Conservation (phyloP, 2,329 filamentous ascomycete species). For the Ophiocordyceps polyrhachis-furcata region DNA sequence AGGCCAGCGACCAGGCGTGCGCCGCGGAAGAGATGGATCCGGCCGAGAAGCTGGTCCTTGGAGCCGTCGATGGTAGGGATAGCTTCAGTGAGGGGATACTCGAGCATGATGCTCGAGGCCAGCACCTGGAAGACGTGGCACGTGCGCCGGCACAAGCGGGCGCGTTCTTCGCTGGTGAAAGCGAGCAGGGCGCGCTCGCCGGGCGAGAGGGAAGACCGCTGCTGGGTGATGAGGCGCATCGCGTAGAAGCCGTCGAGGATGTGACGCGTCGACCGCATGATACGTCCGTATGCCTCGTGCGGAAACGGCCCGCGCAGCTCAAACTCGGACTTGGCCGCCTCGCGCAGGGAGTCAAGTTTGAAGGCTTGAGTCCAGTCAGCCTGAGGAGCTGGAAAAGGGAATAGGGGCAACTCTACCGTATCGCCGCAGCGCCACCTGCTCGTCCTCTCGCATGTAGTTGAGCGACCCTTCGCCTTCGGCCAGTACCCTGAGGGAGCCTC, state of each 20-base stretch:
- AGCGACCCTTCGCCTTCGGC: slow-evolving; percentile 36
- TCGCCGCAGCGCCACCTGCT: slow-evolving; percentile 72
- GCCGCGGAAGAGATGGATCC: slow-evolving; percentile 64
- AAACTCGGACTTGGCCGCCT: slow-evolving; percentile 65
- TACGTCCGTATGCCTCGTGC: slow-evolving; percentile 47
- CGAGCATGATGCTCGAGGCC: slow-evolving; percentile 81
- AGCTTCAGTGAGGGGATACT: slow-evolving; percentile 81
- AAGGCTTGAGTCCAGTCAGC: slow-evolving; percentile 21
- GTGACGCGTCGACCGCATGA: slow-evolving; percentile 62
- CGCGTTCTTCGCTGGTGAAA: slow-evolving; percentile 63
- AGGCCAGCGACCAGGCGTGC: slow-evolving; percentile 2
- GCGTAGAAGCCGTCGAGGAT: slow-evolving; percentile 90
- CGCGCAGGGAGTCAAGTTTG: slow-evolving; percentile 55
- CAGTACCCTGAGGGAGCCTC: slow-evolving; percentile 66
- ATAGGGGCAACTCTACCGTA: slow-evolving; percentile 29
- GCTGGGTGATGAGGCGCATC: slow-evolving; percentile 83
- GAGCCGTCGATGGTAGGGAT: slow-evolving; percentile 67
- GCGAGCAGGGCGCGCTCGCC: slow-evolving; percentile 67
- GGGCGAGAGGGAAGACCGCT: slow-evolving; percentile 53
- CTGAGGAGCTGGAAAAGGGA: too few species aligned
- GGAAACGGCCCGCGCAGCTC: slow-evolving; percentile 80
- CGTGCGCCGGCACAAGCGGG: slow-evolving; percentile 68
- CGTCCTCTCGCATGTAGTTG: slow-evolving; percentile 71
- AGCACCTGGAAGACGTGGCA: slow-evolving; percentile 77
- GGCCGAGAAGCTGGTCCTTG: slow-evolving; percentile 67